Percentiles rank a stretch among this genome's conserved stretches.
These are phyloP conservation scores for Thermothelomyces thermophilus DNA, from an alignment of 2,329 filamentous ascomycete genomes.

Conservation along the genomic window DNA sequence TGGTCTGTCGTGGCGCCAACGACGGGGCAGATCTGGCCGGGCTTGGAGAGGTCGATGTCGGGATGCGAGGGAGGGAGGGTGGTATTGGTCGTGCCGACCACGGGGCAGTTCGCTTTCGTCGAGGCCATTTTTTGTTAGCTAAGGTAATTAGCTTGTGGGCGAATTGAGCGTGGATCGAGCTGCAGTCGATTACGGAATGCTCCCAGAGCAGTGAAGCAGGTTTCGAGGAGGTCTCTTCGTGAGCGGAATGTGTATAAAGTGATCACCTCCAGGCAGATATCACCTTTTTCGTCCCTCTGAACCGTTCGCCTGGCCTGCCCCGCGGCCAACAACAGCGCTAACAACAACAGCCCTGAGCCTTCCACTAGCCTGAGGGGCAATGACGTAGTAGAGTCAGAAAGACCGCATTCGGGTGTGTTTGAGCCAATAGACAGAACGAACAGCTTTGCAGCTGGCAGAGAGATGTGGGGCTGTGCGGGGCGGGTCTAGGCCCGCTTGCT, in stretches of 20 bases:
- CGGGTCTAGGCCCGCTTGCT: background rate
- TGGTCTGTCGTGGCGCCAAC: constrained; percentile 39
- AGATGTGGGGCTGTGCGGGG: background rate
- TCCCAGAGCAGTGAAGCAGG: too few species aligned
- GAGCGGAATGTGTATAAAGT: too few species aligned
- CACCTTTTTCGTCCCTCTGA: constrained; percentile 2
- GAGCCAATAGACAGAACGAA: background rate
- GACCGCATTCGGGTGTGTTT: background rate
- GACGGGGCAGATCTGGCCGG: constrained; percentile 36
- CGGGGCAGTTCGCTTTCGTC: constrained; percentile 33
- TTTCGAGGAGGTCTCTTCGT: too few species aligned
- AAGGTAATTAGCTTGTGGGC: background rate
- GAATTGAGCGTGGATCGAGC: too few species aligned
- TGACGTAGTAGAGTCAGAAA: constrained; percentile 19
- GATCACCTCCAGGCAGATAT: too few species aligned
- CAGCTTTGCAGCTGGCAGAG: background rate
- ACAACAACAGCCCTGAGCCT: too few species aligned
- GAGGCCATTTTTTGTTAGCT: constrained; percentile 14
- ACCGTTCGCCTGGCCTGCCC: constrained; percentile 7
- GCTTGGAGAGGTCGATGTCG: constrained; percentile 35
- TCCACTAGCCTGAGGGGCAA: too few species aligned
- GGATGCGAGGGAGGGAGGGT: constrained; percentile 36
- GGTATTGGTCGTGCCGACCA: constrained; percentile 37
- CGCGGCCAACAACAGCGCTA: background rate
- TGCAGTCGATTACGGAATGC: too few species aligned